Evolutionary conservation across 768 basidiomycete genomes (phyloP).

Genomic region (Termitomyces heimii): DNA sequence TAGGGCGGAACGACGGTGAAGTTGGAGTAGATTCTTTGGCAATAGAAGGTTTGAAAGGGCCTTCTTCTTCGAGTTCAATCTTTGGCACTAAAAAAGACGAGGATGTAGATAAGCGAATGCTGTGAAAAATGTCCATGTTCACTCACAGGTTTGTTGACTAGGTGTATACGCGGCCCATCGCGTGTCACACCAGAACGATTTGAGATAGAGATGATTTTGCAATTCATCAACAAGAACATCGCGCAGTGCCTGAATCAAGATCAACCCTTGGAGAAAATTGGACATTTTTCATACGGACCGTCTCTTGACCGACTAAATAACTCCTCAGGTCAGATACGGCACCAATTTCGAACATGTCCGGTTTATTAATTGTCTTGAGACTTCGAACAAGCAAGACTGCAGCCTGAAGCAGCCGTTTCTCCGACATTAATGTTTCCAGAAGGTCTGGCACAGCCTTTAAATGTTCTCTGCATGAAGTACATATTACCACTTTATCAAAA

Average conservation of each 20-base stretch:
- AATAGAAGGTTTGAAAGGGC: conserved; percentile 19
- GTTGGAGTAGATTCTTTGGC: conserved; percentile 31
- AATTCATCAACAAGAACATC: conserved; percentile 95
- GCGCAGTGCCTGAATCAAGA: conserved; percentile 59
- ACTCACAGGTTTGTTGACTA: conserved; percentile 73
- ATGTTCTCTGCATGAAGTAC: conserved; percentile 57
- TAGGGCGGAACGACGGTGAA: conserved; percentile 33
- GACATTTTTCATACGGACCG: conserved; percentile 36
- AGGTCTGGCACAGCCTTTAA: conserved; percentile 88
- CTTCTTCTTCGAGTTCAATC: conserved; percentile 59
- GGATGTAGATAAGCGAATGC: neutral
- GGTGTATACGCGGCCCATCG: conserved; percentile 84
- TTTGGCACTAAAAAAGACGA: conserved; percentile 44
- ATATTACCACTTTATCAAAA: neutral
- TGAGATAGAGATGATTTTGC: conserved; percentile 95
- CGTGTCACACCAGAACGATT: conserved; percentile 92
- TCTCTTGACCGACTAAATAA: conserved; percentile 84
- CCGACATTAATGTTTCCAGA: conserved; percentile 91
- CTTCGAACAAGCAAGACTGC: conserved; percentile 82
- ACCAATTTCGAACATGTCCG: conserved; percentile 94
- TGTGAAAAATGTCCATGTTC: neutral
- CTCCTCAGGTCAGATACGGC: conserved; percentile 83
- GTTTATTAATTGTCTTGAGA: conserved; percentile 84
- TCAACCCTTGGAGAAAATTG: neutral
- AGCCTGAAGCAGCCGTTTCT: conserved; percentile 89